Evolutionary conservation across 2,329 filamentous ascomycete species (phyloP).

Genomic region (Ophiostoma ips): DNA sequence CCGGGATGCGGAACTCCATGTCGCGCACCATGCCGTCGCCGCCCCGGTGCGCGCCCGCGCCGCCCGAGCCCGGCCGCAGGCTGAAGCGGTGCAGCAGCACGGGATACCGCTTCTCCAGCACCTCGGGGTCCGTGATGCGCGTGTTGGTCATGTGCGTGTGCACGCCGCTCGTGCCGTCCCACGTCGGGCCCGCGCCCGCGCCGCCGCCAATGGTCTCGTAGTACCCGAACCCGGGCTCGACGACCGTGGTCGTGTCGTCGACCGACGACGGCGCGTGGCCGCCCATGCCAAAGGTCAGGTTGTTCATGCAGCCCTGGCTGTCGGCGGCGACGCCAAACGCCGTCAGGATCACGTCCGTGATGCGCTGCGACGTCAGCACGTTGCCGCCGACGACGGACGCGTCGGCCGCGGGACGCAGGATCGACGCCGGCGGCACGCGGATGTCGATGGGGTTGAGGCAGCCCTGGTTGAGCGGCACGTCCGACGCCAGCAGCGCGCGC

Average conservation of each 20-base stretch:
- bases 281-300: slow-evolving; percentile 21
- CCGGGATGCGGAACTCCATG: slow-evolving; percentile 21
- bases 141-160: slow-evolving; percentile 23
- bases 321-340: slow-evolving; percentile 19
- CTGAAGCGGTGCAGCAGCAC: slow-evolving; percentile 21
- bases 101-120: slow-evolving; percentile 23
- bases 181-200: slow-evolving; percentile 20
- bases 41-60: slow-evolving; percentile 19
- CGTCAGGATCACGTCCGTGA: slow-evolving; percentile 21
- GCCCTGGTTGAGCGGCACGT: slow-evolving; percentile 27
- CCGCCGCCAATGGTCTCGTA: slow-evolving; percentile 24
- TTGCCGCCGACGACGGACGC: slow-evolving; percentile 29
- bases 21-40: slow-evolving; percentile 24
- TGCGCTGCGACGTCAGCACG: slow-evolving; percentile 19
- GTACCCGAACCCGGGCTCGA: slow-evolving; percentile 18
- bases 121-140: slow-evolving; percentile 20
- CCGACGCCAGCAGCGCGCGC: slow-evolving; percentile 21
- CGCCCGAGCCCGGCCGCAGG: slow-evolving; percentile 20
- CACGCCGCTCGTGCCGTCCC: slow-evolving; percentile 19
- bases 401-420: slow-evolving; percentile 20
- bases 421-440: slow-evolving; percentile 18
- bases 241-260: slow-evolving; percentile 15
- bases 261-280: slow-evolving; percentile 3
- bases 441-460: slow-evolving; percentile 24
- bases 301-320: slow-evolving; percentile 21